Evolutionary conservation across 441 rosid species (phyloP).

Genomic region (Geranium incanum): DNA sequence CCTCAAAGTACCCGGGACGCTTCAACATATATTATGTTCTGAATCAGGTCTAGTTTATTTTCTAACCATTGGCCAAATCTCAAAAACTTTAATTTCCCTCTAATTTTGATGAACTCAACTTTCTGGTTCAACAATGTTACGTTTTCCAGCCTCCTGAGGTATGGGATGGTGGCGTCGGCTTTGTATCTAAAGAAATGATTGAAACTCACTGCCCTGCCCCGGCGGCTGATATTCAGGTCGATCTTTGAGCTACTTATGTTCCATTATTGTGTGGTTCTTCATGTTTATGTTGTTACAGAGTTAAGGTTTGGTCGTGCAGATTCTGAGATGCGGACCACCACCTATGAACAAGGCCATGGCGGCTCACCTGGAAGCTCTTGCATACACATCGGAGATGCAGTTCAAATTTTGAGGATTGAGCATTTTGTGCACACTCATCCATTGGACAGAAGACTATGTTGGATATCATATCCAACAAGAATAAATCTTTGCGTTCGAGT

Average conservation of each 20-base stretch:
- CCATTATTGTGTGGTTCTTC: no score
- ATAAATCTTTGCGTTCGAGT: no score
- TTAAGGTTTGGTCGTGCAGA: constrained; percentile 28
- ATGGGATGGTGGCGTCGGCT: constrained; percentile 78
- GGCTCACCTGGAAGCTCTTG: constrained; percentile 59
- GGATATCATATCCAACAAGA: no score
- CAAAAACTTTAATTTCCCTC: no score
- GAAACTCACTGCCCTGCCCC: constrained; percentile 65
- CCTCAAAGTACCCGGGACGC: constrained; percentile 52
- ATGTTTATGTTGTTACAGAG: no score
- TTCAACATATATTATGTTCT: constrained; percentile 70
- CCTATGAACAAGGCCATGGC: constrained; percentile 89
- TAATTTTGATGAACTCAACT: background rate
- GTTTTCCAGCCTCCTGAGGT: constrained; percentile 54
- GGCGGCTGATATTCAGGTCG: constrained; percentile 52
- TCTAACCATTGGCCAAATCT: background rate
- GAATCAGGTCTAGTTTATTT: constrained; percentile 57
- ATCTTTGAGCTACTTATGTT: background rate
- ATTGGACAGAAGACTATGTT: no score
- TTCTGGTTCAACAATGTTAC: background rate
- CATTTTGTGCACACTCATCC: no score
- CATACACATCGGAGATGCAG: constrained; percentile 56
- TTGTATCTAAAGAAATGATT: constrained; percentile 63
- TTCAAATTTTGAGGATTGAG: constrained; percentile 50
- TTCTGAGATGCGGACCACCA: constrained; percentile 82